These are phyloP conservation scores for Dinochytrium kinnereticum DNA, from an alignment of 371 early-diverging fungal genomes.

Conservation along the genomic window DNA sequence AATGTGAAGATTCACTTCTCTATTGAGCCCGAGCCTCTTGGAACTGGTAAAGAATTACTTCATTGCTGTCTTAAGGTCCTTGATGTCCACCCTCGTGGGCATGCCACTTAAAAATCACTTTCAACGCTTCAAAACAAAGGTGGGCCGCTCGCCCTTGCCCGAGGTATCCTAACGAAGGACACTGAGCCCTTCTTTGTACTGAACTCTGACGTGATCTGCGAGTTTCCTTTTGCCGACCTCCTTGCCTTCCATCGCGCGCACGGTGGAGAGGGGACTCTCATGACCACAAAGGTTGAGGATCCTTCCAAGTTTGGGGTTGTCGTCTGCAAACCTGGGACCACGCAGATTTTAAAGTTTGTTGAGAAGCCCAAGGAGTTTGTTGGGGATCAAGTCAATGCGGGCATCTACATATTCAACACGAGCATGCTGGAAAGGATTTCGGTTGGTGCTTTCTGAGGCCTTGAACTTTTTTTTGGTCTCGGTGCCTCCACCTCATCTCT, in stretches of 20 bases:
- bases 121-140: too few species aligned
- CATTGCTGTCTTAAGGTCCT: background rate
- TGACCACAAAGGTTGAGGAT: slow-evolving; percentile 96
- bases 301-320: slow-evolving; percentile 98
- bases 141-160: slow-evolving; percentile 96
- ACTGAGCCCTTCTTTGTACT: slow-evolving; percentile 97
- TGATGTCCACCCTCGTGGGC: too few species aligned
- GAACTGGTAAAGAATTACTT: slow-evolving; percentile 68
- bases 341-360: slow-evolving; percentile 92
- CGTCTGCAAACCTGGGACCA: slow-evolving; percentile 61
- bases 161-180: slow-evolving; percentile 87
- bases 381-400: slow-evolving; percentile 98
- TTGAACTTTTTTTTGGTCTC: background rate
- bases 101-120: too few species aligned
- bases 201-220: slow-evolving; percentile 99
- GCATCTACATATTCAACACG: slow-evolving; percentile 97
- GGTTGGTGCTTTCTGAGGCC: slow-evolving; percentile 46
- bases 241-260: slow-evolving; percentile 85
- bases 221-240: slow-evolving; percentile 95
- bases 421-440: slow-evolving; percentile 89
- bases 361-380: slow-evolving; percentile 98
- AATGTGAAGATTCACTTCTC: slow-evolving; percentile 96
- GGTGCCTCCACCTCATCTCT: too few species aligned
- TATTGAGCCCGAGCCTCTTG: slow-evolving; percentile 97
- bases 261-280: slow-evolving; percentile 92